Percentiles rank a stretch among this genome's conserved stretches.
These are phyloP conservation scores for Colletotrichum horii DNA, from an alignment of 2,329 filamentous ascomycete genomes.

Conservation along the genomic window DNA sequence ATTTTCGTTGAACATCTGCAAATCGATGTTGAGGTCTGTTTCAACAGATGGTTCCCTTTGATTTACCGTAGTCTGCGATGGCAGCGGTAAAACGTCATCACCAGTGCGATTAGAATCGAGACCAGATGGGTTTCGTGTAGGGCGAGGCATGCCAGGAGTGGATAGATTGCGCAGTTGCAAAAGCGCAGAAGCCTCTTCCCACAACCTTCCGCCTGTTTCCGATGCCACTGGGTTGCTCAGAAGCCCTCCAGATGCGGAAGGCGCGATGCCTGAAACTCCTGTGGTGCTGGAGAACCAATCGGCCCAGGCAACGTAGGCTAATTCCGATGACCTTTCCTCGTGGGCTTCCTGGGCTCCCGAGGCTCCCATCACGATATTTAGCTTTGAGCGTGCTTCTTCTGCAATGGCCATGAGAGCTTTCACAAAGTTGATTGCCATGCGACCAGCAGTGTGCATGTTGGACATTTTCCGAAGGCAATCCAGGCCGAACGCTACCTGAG, in stretches of 20 bases:
- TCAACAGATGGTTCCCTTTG: not conserved
- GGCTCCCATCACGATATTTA: not conserved
- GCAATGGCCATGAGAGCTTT: slow-evolving; percentile 27
- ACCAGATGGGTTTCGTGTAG: rapidly evolving
- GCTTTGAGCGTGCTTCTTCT: slow-evolving; percentile 23
- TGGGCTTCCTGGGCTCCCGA: not conserved
- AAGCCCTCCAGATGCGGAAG: not conserved
- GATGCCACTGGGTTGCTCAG: not conserved
- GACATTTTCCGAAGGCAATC: slow-evolving; percentile 37
- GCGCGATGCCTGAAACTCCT: not conserved
- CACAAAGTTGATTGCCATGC: slow-evolving; percentile 26
- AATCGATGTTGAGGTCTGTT: not conserved
- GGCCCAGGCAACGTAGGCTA: slow-evolving; percentile 23
- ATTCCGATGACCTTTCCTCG: not conserved
- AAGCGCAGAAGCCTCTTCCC: slow-evolving; percentile 2
- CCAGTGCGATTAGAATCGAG: not conserved
- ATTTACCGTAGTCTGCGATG: not conserved
- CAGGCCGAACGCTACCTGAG: slow-evolving; percentile 32
- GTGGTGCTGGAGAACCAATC: slow-evolving; percentile 21
- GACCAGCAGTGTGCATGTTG: slow-evolving; percentile 31
- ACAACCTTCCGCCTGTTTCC: not conserved
- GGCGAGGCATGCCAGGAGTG: not conserved
- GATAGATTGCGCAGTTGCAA: not conserved
- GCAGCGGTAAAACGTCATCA: not conserved
- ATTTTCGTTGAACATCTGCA: slow-evolving; percentile 19